Evolutionary conservation across 1,139 yeast species (phyloP), one percentile per base, ranked within the genome.

Genomic region (Saccharomyces hybrid): DNA sequence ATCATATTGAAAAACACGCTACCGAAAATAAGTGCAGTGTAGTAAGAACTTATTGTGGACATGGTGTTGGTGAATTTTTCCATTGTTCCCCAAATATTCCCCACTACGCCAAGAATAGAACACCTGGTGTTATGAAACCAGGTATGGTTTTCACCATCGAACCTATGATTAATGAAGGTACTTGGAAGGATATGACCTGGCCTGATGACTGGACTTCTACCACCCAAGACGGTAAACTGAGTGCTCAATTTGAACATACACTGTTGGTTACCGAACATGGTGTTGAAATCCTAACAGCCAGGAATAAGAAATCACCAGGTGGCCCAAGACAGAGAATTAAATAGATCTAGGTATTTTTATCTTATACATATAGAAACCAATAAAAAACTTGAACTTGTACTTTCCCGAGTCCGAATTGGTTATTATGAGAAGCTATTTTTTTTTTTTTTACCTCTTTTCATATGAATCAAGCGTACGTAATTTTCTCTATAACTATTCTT

Each of bases 61-160:
- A 95, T 70, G 99, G 99, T 57, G 87, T 84, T 56, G 91, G 93
- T 64, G 77, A 76, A 57, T 78, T 85, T 59, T 95, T 95, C 82
- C 99, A 95, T 72, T 82, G 91, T 65, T 85, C 91, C 52, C 99
- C 99, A 51, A 88, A 84, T 62, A 82, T 95, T 53, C 97, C 98
- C 5, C 99, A 95, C 71, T 95, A 87, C 69, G 96, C 95, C 34
- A 85, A 84, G 64, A 95, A 91, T 74, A 93, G 93, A 75, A 90
- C 96, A 5, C 79, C 91, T 49, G 99, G 99, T 55, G 83, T 88
- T 52, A 91, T 95, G 73, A 89, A 89, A 69, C 91, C 96, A 20
- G 99, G 99, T 23, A 88, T 91, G 86, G 91, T 89, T 14, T 95
- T 95, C 75, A 95, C 99, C 23, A 90, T 95, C 56, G 99, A 95